A percentile compares a stretch with the other conserved stretches of the same genome.
These are phyloP conservation scores for Sugiyamaella lignohabitans DNA, from an alignment of 805 yeast genomes.

Conservation along the genomic window DNA sequence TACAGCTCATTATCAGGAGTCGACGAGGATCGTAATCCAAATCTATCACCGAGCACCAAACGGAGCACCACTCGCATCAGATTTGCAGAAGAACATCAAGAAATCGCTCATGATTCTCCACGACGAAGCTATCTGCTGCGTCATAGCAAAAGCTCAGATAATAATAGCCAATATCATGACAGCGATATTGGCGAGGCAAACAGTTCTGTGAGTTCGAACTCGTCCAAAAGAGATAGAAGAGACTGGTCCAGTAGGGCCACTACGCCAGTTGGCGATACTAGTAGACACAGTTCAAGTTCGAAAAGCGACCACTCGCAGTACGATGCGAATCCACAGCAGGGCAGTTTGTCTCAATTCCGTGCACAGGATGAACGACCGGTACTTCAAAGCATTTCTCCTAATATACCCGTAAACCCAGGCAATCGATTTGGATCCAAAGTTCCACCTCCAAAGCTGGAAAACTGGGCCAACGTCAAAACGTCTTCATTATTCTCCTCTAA, in stretches of 20 bases:
- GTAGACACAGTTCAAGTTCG: neutral
- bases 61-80: constrained; percentile 4
- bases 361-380: neutral
- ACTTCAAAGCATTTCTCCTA: neutral
- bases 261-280: neutral
- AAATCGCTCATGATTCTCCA: constrained; percentile 7
- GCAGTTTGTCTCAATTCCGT: neutral
- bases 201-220: neutral
- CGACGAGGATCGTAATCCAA: neutral
- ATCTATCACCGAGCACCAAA: neutral
- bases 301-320: constrained; percentile 1
- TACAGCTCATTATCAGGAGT: neutral
- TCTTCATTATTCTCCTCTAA: neutral
- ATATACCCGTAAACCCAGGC: neutral
- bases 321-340: neutral
- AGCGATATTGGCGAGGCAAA: neutral
- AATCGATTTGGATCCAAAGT: neutral
- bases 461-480: too few relatives aligned
- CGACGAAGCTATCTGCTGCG: neutral
- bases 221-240: neutral
- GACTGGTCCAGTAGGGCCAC: neutral
- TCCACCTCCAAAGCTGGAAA: constrained; percentile 5
- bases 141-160: neutral
- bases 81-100: constrained; percentile 12
- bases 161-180: neutral